phyloP scores from a whole-genome alignment of 441 rosid species.

The Erodium texanum region DNA sequence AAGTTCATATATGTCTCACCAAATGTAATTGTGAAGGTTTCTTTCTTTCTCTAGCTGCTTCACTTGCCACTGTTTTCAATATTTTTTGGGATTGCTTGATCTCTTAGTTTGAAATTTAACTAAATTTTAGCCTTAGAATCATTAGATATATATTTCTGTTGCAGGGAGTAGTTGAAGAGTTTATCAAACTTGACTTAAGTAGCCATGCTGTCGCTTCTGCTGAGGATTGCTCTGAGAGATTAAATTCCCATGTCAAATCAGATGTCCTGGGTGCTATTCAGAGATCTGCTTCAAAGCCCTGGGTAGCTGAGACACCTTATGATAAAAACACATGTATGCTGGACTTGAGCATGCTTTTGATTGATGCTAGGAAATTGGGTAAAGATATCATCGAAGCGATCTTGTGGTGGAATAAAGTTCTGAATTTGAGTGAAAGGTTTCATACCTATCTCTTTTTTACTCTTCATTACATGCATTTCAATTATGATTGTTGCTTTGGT shows the following conservation, averaged over 20 bases:
- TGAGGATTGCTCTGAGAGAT: conserved; percentile 33
- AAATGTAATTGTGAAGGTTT: conserved; percentile 32
- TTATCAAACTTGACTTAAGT: conserved; percentile 25
- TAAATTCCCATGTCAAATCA: conserved; percentile 22
- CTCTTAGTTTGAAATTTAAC: conserved; percentile 1
- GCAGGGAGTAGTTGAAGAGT: conserved; percentile 40
- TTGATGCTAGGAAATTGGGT: conserved; percentile 27
- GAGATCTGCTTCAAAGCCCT: conserved; percentile 36
- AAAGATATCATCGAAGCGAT: conserved; percentile 25
- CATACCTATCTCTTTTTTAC: neutral
- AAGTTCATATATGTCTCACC: conserved; percentile 33
- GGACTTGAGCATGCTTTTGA: conserved; percentile 27
- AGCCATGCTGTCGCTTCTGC: conserved; percentile 28
- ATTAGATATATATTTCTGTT: conserved; percentile 7
- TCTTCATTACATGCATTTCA: too few species aligned
- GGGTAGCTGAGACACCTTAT: conserved; percentile 37
- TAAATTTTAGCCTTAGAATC: neutral
- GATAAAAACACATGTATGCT: conserved; percentile 31
- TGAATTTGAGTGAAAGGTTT: conserved; percentile 32
- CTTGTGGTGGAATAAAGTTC: conserved; percentile 37
- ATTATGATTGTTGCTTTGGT: neutral
- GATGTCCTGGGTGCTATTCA: conserved; percentile 37
- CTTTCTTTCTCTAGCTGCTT: conserved; percentile 10
- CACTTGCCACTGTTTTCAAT: neutral
- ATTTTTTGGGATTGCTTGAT: neutral